Evolutionary conservation across 2,329 filamentous ascomycete genomes (phyloP), one percentile per base, ranked within the genome.

Genomic region (Penicillium frequentans): DNA sequence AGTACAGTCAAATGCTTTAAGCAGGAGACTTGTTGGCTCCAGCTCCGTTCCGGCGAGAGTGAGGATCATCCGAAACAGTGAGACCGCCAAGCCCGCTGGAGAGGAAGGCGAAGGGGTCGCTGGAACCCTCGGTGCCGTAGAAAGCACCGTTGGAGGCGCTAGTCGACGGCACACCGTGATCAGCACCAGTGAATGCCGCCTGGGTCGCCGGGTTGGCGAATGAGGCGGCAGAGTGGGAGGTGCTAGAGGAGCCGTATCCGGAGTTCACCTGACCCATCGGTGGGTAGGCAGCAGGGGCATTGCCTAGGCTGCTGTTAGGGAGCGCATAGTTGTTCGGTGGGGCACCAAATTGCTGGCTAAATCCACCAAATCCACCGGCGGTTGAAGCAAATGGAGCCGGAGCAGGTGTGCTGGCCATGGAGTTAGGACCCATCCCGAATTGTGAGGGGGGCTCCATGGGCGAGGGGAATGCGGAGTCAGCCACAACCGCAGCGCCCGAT

Each of bases 141-240:
- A 89, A 90, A 70, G 86, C 86, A 68, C 88, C 90, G 77, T 90
- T 91, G 43, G 89, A 87, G 33, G 88, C 86, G 42, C 89, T 90
- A 59, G 88, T 88, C 45, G 90, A 90, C 16, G 88, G 87, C 21
- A 89, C 88, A 55, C 90, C 90, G 66, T 95, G 93, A 66, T 88
- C 88, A 39, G 91, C 92, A 42, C 90, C 90, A 72, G 91, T 90
- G 81, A 99, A 99, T 26, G 95, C 93, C 59, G 92, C 92, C 79
- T 98, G 93, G 16, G 93, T 91, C 61, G 91, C 90, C 61, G 93
- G 90, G 80, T 92, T 96, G 72, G 96, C 93, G 70, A 99, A 98
- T 5, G 89, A 89, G 13, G 91, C 90, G 43, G 90, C 90, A 24
- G 90, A 90, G 75, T 95, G 91, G 66, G 91, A 88, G 52, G 88